A percentile compares a stretch with the other conserved stretches of the same genome.
Evolutionary conservation across 352 stramenopile genomes (phyloP).

Genomic region (Phytophthora multivora): DNA sequence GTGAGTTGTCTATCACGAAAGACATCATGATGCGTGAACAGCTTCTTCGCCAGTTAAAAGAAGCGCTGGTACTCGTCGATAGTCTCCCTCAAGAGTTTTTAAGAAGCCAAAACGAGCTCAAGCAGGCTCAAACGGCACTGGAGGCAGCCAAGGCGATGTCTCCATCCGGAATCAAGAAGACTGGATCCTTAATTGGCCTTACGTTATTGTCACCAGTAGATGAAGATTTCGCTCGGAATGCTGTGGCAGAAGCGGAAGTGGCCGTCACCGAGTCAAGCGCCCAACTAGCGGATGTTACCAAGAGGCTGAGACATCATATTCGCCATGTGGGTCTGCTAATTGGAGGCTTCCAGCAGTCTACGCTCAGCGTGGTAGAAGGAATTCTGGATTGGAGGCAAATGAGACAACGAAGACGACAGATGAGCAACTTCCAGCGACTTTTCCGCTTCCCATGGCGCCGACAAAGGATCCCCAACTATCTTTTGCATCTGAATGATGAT

Average conservation of each 20-base stretch:
- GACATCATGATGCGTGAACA: conserved; percentile 68
- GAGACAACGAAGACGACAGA: conserved; percentile 25
- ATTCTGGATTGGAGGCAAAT: conserved; percentile 52
- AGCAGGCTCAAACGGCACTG: conserved; percentile 15
- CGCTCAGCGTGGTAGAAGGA: conserved; percentile 42
- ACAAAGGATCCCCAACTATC: conserved; percentile 47
- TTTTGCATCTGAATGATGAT: conserved; percentile 50
- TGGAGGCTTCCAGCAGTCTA: conserved; percentile 30
- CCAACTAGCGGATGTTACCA: conserved; percentile 23
- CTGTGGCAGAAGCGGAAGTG: conserved; percentile 11
- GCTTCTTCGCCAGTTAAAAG: conserved; percentile 48
- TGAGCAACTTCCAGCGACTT: conserved; percentile 49
- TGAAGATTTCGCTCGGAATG: conserved; percentile 7
- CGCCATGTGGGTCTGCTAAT: conserved; percentile 42
- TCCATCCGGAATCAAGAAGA: conserved; percentile 29
- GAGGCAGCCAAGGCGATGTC: conserved; percentile 17
- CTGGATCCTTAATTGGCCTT: conserved; percentile 23
- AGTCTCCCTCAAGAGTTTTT: conserved; percentile 38
- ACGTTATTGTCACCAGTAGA: conserved; percentile 9
- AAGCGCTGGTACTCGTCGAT: conserved; percentile 29
- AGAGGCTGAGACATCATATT: conserved; percentile 32
- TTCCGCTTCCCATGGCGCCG: conserved; percentile 56
- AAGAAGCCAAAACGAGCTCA: conserved; percentile 28
- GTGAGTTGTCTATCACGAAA: conserved; percentile 57
- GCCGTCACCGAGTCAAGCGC: conserved; percentile 11